Evolutionary conservation across 148 eudicot species (phyloP).

Genomic region (Arbutus unedo): DNA sequence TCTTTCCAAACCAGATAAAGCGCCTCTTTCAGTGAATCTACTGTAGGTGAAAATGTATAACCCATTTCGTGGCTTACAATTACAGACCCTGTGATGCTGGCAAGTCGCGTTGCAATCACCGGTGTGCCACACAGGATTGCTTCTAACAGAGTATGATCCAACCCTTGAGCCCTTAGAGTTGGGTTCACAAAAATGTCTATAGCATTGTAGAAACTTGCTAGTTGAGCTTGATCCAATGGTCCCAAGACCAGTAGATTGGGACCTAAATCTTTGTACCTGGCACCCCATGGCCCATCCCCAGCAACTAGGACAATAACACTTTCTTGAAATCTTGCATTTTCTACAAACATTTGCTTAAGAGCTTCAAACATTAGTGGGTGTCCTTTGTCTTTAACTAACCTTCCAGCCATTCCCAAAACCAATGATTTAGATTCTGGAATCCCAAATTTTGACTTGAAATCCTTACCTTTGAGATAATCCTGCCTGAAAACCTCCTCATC

Average conservation of each 20-base stretch:
- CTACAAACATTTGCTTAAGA: slow-evolving; percentile 36
- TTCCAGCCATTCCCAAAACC: slow-evolving; percentile 48
- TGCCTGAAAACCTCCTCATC: slow-evolving; percentile 48
- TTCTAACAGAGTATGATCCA: slow-evolving; percentile 49
- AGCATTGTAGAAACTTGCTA: slow-evolving; percentile 41
- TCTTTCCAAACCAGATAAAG: slow-evolving; percentile 43
- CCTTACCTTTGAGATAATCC: slow-evolving; percentile 23
- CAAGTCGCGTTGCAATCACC: slow-evolving; percentile 43
- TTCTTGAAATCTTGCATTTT: slow-evolving; percentile 26
- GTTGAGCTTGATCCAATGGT: slow-evolving; percentile 35
- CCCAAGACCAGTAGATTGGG: slow-evolving; percentile 40
- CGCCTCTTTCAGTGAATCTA: slow-evolving; percentile 29
- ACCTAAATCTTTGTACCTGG: slow-evolving; percentile 43
- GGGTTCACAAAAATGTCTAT: slow-evolving; percentile 52
- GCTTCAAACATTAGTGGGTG: slow-evolving; percentile 53
- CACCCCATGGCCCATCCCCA: slow-evolving; percentile 57
- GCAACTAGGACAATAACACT: slow-evolving; percentile 38
- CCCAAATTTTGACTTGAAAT: slow-evolving; percentile 29
- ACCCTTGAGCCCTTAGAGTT: slow-evolving; percentile 53
- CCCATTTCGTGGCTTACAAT: slow-evolving; percentile 33
- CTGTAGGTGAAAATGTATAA: slow-evolving; percentile 46
- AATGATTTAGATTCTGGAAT: slow-evolving; percentile 30
- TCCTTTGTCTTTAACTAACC: slow-evolving; percentile 54
- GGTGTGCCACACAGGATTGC: slow-evolving; percentile 45
- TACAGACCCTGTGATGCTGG: slow-evolving; percentile 49